Evolutionary conservation across 202 grass and related monocot genomes (phyloP).

Genomic region (Schoenoplectus tabernaemontani): DNA sequence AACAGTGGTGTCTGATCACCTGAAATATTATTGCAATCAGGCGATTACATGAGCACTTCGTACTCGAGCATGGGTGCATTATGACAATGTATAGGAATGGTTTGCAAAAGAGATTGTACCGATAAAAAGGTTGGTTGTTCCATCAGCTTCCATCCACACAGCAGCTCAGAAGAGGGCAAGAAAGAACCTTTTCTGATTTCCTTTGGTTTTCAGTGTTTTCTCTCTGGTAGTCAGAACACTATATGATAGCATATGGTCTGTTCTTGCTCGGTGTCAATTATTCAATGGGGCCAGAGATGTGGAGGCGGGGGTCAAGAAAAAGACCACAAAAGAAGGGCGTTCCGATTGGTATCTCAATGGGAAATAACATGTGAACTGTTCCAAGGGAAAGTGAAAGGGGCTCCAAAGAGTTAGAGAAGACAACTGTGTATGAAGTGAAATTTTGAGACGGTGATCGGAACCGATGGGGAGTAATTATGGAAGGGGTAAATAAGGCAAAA

Average conservation of each 20-base stretch:
- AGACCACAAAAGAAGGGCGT: background rate
- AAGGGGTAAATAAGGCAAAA: too few relatives aligned
- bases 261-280: background rate
- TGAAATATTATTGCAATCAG: background rate
- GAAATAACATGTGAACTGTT: conserved; percentile 4
- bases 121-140: background rate
- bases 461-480: too few relatives aligned
- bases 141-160: conserved; percentile 20
- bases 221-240: background rate
- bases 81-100: background rate
- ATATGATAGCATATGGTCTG: background rate
- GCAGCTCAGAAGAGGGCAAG: background rate
- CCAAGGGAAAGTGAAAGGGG: background rate
- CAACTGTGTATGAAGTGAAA: too few relatives aligned
- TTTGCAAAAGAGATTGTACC: background rate
- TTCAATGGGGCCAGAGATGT: background rate
- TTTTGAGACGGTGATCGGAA: too few relatives aligned
- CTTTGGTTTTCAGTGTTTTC: background rate
- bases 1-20: background rate
- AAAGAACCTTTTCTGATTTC: background rate
- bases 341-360: background rate
- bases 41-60: background rate
- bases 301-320: background rate
- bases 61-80: background rate
- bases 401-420: background rate